Base-by-base conservation (phyloP, 164 flowering plant genomes). In the Vitis amurensis region DNA sequence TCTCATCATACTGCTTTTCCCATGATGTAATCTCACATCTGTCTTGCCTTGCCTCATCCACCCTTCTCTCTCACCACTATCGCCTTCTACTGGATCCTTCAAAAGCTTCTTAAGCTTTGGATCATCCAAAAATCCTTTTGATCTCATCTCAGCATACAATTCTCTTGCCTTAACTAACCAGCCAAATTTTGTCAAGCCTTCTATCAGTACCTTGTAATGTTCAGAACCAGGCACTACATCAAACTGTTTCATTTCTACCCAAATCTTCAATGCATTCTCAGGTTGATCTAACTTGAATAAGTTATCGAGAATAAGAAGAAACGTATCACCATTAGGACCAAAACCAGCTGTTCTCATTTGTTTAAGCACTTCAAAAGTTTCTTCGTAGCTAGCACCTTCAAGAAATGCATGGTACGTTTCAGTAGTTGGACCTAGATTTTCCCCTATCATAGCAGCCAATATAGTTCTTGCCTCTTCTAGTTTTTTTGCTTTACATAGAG, bases 321-420 rank as follows among this genome's bases (percentile, higher is more conserved):
- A 91, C 49, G 97, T 90, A 64, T 77, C 80, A 2, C 71, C 71
- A 63, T 59, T 75, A 64, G 94, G 97, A 68, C 86, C 89, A 64
- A 79, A 75, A 66, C 86, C 78, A 66, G 80, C 81, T 72, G 73
- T 77, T 51, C 29, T 87, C 94, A 95, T 92, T 69, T 66, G 78
- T 61, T 72, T 67, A 30, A 95, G 85, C 71, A 92, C 67, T 71
- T 87, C 89, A 55, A 86, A 62, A 63, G 88, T 82, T 67, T 67
- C 84, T 69, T 86, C 86, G 55, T 82, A 67, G 77, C 61, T 81
- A 15, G 71, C 81, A 66, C 71, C 80, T 63, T 73, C 70, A 13
- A 91, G 75, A 73, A 95, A 76, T 50, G 94, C 91, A 83, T 90
- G 92, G 71, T 87, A 92, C 1, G 94, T 91, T 16, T 81, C 86